Evolutionary conservation across 2,329 filamentous ascomycete species (phyloP).

Genomic region (Alternaria ethzedia): DNA sequence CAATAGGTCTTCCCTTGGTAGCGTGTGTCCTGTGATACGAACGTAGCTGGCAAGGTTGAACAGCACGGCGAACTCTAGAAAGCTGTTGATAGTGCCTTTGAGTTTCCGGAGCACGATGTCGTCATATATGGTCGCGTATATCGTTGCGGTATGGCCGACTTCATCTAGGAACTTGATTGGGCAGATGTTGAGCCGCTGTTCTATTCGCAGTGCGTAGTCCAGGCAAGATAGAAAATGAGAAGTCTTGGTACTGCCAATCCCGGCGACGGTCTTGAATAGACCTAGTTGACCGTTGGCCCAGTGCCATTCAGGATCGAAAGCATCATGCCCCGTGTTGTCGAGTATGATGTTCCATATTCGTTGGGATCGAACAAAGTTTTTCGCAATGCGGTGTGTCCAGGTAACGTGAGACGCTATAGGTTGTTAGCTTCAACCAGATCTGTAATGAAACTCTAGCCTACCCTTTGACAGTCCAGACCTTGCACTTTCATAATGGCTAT

Average conservation of each 20-base stretch:
- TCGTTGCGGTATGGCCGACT: neutral
- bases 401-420: neutral
- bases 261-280: neutral
- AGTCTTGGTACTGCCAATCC: neutral
- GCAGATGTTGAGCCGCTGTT: neutral
- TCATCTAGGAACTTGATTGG: neutral
- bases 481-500: accelerated
- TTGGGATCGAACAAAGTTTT: conserved; percentile 14
- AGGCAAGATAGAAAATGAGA: neutral
- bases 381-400: conserved; percentile 19
- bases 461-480: neutral
- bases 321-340: neutral
- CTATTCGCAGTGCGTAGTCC: neutral
- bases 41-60: neutral
- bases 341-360: neutral
- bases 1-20: neutral
- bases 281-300: conserved; percentile 7
- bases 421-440: neutral
- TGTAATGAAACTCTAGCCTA: neutral
- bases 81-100: neutral
- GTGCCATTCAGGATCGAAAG: neutral
- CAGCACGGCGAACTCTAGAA: neutral
- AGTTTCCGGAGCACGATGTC: neutral
- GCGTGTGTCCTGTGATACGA: neutral
- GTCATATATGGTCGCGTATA: neutral